Evolutionary conservation across 768 basidiomycete genomes (phyloP), one percentile per base, ranked within the genome.

Genomic region (Auriscalpium microsporum): DNA sequence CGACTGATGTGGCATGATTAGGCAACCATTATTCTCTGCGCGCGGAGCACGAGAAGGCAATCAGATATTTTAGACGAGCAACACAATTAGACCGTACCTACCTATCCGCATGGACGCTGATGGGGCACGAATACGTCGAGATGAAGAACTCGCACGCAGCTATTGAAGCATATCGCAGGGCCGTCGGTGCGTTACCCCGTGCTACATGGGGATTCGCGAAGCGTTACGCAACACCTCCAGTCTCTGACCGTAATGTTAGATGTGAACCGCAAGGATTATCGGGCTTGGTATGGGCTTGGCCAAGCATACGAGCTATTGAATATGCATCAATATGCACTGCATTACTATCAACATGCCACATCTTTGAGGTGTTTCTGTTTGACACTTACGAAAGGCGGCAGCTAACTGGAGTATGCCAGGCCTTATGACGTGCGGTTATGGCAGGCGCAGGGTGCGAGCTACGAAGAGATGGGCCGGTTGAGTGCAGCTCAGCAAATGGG

Each of bases 111-210:
- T 99, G 96, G 96, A 98, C 95, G 4, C 73, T 99, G 59, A 94
- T 99, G 92, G 96, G 96, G 1, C 96, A 99, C 65, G 96, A 98
- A 71, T 97, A 90, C 64, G 89, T 99, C 45, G 96, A 99, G 72
- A 86, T 96, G 86, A 98, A 98, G 73, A 98, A 99, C 69, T 93
- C 93, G 5, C 94, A 98, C 75, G 96, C 96, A 2, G 95, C 96
- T 14, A 96, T 98, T 54, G 96, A 98, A 71, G 90, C 94, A 10
- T 99, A 98, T 70, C 82, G 96, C 53, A 81, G 94, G 66, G 96
- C 96, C 52, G 84, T 98, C 57, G 93, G 94, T 93, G 70, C 54
- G 86, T 71, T n/a, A 33, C 48, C n/a, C 28, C 28, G 28, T 28
- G 28, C 21, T 21, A 21, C 21, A 21, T 21, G 21, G 21, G 21